Base-by-base conservation (phyloP, 1,139 yeast species). In the Trichomonascaceae sp. region DNA sequence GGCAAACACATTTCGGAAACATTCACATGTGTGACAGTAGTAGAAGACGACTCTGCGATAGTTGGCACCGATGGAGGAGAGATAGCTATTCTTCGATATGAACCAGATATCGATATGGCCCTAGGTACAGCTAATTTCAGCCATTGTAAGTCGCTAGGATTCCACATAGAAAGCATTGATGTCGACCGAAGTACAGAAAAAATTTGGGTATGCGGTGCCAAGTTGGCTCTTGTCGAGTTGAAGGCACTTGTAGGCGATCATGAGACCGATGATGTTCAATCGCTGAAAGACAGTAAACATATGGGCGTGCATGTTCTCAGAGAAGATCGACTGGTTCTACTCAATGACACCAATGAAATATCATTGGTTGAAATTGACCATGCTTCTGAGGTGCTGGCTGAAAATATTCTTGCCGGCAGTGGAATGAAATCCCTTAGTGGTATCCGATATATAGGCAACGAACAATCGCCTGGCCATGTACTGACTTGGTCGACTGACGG, bases 1-100 rank as follows among this genome's bases (percentile, higher is more conserved):
- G 84, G 84, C 0, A 70, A 68, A 10, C 72, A 71, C 47, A 70
- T 82, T 12, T 75, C 75, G 56, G 73, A 76, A 15, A 76, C 74
- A 53, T 84, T 84, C 62, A 71, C 77, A 1, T 71, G 69, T 22
- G 70, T 70, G 1, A 66, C 70, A 20, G 73, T 72, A 43, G 65
- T 61, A 10, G 62, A 64, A 45, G 60, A 63, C 45, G 58, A 81
- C 2, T 38, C 51, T 3, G 50, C 46, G 2, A 60, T 81, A 30
- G 62, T 81, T 1, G 67, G 76, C 15, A 73, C 83, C 0, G 77
- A 74, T 49, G 60, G 63, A 8, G 78, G 79, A 2, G 78, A 76
- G 38, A 56, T 82, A 1, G 67, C 64, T 2, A 59, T 64, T 4
- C 50, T 66, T 2, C 58, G 61, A n/a, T 63, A 54, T 22, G 54